Evolutionary conservation across 352 stramenopile species (phyloP).

Genomic region (Globisporangium canariense): DNA sequence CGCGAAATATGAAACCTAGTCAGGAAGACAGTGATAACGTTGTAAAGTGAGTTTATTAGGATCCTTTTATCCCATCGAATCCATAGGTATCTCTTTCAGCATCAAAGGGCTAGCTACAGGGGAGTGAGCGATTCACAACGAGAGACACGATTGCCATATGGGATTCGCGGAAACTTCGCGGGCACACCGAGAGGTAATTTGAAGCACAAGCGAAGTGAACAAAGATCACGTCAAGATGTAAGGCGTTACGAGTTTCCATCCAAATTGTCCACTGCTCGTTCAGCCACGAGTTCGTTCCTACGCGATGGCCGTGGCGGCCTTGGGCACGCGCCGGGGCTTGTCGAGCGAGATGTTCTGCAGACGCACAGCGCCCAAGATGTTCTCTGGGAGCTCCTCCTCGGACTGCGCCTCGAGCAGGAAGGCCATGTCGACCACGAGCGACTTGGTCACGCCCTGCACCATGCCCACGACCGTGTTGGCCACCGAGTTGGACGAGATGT

Average conservation of each 20-base stretch:
- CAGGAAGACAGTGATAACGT: background rate
- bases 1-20: background rate
- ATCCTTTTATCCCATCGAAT: background rate
- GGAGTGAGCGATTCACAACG: no score
- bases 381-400: slow-evolving; percentile 86
- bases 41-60: background rate
- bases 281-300: background rate
- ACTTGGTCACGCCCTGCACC: slow-evolving; percentile 88
- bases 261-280: no score
- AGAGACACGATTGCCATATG: no score
- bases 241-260: no score
- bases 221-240: no score
- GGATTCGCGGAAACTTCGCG: no score
- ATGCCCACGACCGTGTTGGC: slow-evolving; percentile 87
- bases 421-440: slow-evolving; percentile 86
- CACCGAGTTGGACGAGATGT: slow-evolving; percentile 93
- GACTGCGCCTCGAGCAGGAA: slow-evolving; percentile 84
- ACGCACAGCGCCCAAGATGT: slow-evolving; percentile 73
- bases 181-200: no score
- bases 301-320: background rate
- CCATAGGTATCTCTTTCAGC: no score
- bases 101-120: no score
- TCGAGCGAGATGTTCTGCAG: slow-evolving; percentile 84
- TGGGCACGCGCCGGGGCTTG: slow-evolving; percentile 58
- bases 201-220: no score